phyloP scores from a whole-genome alignment of 2,329 filamentous ascomycete species.

The Furcasterigmium sp. region DNA sequence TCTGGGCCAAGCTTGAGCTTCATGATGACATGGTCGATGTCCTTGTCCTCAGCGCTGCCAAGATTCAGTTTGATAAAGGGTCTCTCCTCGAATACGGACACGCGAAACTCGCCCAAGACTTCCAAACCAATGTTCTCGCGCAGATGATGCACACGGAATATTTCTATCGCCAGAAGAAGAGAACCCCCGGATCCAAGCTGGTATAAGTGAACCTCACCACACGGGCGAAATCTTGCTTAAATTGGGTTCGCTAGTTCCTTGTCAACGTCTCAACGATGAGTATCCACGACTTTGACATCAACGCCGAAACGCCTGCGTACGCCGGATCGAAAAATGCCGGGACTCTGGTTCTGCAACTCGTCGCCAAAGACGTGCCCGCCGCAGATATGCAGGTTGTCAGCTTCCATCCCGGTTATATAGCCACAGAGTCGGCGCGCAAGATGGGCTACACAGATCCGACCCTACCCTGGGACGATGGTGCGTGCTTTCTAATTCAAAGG shows the following conservation, averaged over 20 bases:
- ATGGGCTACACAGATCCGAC: background rate
- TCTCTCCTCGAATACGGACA: slow-evolving; percentile 8
- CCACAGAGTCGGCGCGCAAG: slow-evolving; percentile 20
- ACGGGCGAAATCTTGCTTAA: background rate
- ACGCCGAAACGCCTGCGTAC: slow-evolving; percentile 20
- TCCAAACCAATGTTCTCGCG: slow-evolving; percentile 10
- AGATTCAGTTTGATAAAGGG: background rate
- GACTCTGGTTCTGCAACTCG: slow-evolving; percentile 27
- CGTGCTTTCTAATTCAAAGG: background rate
- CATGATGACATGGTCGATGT: slow-evolving; percentile 18
- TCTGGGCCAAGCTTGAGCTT: slow-evolving; percentile 6
- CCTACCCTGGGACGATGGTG: background rate
- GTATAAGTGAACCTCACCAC: slow-evolving; percentile 10
- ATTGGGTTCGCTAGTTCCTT: slow-evolving; percentile 16
- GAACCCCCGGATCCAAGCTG: slow-evolving; percentile 14
- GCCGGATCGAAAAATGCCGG: slow-evolving; percentile 30
- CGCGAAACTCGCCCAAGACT: slow-evolving; percentile 8
- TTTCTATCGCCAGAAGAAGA: slow-evolving; percentile 23
- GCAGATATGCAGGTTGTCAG: slow-evolving; percentile 31
- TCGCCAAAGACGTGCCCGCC: slow-evolving; percentile 25
- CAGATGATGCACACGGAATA: slow-evolving; percentile 5
- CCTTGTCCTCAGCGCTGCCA: slow-evolving; percentile 18
- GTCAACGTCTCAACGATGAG: slow-evolving; percentile 22
- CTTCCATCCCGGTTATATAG: slow-evolving; percentile 33
- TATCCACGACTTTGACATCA: slow-evolving; percentile 20